Evolutionary conservation across 352 stramenopile genomes (phyloP).

Genomic region (Globisporangium spiculum): DNA sequence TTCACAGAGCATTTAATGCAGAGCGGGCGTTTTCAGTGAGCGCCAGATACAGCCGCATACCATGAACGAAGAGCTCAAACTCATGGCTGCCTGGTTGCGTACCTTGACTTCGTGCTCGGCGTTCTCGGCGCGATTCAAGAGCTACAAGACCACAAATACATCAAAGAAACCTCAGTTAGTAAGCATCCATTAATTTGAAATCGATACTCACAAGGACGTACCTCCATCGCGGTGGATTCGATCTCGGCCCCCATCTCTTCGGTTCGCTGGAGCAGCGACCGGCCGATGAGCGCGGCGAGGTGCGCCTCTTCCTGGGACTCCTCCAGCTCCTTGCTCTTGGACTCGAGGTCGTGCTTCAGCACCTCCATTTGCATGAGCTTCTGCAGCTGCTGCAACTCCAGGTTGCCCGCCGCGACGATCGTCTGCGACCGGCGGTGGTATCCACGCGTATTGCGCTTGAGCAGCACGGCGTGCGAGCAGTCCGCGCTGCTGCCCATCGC

Average conservation of each 20-base stretch:
- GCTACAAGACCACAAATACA: slow-evolving; percentile 8
- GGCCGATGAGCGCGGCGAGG: slow-evolving; percentile 43
- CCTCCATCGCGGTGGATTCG: slow-evolving; percentile 24
- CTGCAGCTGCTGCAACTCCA: slow-evolving; percentile 38
- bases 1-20: not conserved
- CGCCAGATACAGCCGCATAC: not conserved
- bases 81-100: not conserved
- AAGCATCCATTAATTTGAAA: not conserved
- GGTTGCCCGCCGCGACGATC: slow-evolving; percentile 29
- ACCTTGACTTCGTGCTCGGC: slow-evolving; percentile 42
- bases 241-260: slow-evolving; percentile 47
- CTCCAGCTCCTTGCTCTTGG: slow-evolving; percentile 43
- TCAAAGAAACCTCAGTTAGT: not conserved
- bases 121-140: slow-evolving; percentile 36
- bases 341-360: slow-evolving; percentile 47
- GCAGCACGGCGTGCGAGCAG: not conserved
- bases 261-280: slow-evolving; percentile 45
- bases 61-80: not conserved
- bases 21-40: not conserved
- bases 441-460: slow-evolving; percentile 10
- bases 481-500: not conserved
- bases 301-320: slow-evolving; percentile 48
- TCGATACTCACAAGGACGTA: not conserved
- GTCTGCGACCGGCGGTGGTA: slow-evolving; percentile 35
- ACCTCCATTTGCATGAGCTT: slow-evolving; percentile 38